These are phyloP conservation scores for Adiantum capillusveneris DNA, from an alignment of 75 land plant genomes.

Conservation along the genomic window DNA sequence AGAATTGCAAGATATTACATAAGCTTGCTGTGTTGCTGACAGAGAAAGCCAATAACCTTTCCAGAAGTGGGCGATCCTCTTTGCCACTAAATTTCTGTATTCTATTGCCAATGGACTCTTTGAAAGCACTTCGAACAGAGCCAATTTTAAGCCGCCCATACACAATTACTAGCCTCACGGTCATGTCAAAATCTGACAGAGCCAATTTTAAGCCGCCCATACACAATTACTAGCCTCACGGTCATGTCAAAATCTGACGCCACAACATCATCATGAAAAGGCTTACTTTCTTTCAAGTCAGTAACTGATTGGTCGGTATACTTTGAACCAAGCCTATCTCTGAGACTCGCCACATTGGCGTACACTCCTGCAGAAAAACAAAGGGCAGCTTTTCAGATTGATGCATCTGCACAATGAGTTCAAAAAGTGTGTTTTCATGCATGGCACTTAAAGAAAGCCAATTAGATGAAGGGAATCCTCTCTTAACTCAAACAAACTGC, in stretches of 20 bases:
- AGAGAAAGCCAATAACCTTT: slow-evolving; percentile 37
- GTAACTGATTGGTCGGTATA: slow-evolving; percentile 33
- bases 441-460: too few relatives aligned
- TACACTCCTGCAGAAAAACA: slow-evolving; percentile 79
- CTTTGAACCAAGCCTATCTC: slow-evolving; percentile 40
- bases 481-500: too few relatives aligned
- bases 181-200: slow-evolving; percentile 84
- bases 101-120: slow-evolving; percentile 82
- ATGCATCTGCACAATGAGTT: too few relatives aligned
- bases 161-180: slow-evolving; percentile 81
- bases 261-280: slow-evolving; percentile 47
- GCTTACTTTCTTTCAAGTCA: slow-evolving; percentile 33
- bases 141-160: slow-evolving; percentile 73
- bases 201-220: slow-evolving; percentile 66
- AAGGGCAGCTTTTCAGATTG: too few relatives aligned
- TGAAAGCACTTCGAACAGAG: slow-evolving; percentile 89
- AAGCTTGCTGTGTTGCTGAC: not conserved
- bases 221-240: slow-evolving; percentile 83
- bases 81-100: slow-evolving; percentile 69
- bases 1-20: not conserved
- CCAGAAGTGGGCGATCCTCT: slow-evolving; percentile 65
- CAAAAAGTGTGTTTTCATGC: too few relatives aligned
- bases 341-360: slow-evolving; percentile 58
- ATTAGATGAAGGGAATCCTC: too few relatives aligned
- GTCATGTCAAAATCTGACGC: slow-evolving; percentile 64